These are phyloP conservation scores for Euphrasia confusa DNA, from an alignment of 257 asterid species.

Conservation along the genomic window DNA sequence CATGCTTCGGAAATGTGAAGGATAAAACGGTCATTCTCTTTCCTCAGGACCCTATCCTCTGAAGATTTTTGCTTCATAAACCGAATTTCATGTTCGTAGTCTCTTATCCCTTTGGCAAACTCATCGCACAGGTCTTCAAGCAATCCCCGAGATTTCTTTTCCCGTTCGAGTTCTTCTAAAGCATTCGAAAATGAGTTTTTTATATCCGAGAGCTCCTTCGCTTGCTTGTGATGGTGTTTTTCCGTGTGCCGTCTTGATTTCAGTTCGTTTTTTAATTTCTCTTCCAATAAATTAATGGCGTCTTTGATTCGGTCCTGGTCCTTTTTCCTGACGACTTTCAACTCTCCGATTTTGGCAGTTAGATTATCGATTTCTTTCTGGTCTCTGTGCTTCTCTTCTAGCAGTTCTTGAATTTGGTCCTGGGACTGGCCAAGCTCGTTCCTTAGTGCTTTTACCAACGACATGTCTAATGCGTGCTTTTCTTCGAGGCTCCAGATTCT, in stretches of 20 bases:
- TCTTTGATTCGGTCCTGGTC: slow-evolving; percentile 20
- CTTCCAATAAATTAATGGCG: not conserved
- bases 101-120: slow-evolving; percentile 72
- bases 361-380: slow-evolving; percentile 38
- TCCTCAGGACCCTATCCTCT: slow-evolving; percentile 31
- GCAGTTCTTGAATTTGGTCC: slow-evolving; percentile 39
- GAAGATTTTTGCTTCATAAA: slow-evolving; percentile 40
- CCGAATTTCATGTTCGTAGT: slow-evolving; percentile 56
- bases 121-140: slow-evolving; percentile 84
- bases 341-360: slow-evolving; percentile 38
- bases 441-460: slow-evolving; percentile 51
- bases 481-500: slow-evolving; percentile 94
- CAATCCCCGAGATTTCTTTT: slow-evolving; percentile 50
- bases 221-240: slow-evolving; percentile 44
- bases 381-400: slow-evolving; percentile 52
- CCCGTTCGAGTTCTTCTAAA: slow-evolving; percentile 49
- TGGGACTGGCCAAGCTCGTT: slow-evolving; percentile 56
- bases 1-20: slow-evolving; percentile 94
- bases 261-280: slow-evolving; percentile 44
- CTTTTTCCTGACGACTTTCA: slow-evolving; percentile 35
- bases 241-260: slow-evolving; percentile 54
- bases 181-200: slow-evolving; percentile 45
- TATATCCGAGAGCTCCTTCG: slow-evolving; percentile 48
- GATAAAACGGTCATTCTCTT: slow-evolving; percentile 45
- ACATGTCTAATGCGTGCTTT: slow-evolving; percentile 54